Evolutionary conservation across 2,329 filamentous ascomycete species (phyloP), one percentile per base, ranked within the genome.

Genomic region (Fusarium stilboides): DNA sequence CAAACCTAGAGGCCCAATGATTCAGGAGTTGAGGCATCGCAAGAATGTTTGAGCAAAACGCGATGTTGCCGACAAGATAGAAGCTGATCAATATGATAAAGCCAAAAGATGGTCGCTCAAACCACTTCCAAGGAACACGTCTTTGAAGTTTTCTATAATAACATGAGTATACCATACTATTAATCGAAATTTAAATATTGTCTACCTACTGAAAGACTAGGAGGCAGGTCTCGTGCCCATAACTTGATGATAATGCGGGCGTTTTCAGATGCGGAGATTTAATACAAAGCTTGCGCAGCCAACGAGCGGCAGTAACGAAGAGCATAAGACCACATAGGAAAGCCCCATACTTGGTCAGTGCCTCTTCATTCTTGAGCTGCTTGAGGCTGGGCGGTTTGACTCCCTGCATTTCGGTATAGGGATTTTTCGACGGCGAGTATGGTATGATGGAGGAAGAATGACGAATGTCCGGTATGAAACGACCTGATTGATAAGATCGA

Each of bases 1-100:
- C 73, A 12, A 72, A 68, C 19, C 73, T 56, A 19, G 73, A 71
- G 0, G 71, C 70, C 49, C 49, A 59, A 0, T 54, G 56, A 17
- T 59, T 59, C 13, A 55, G 14, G 0, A 45, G 47, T 0, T 54
- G 22, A 1, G 55, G 31, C 24, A 51, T 51, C 6, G 50, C 56
- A 22, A 59, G 42, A 9, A 54, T 36, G 8, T 13, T 59, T 22
- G 50, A 55, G 42, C 28, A 59, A 14, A 59, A 47, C 28, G 22
- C 19, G 15, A 47, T 1, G 1, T 59, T 59, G 13, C 39, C 26
- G 1, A 34, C 2, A 20, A 59, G 19, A 24, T 59, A 59, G 33
- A 59, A 3, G 20, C 39, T 1, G 8, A 55, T 6, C 24, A 59
- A 17, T 8, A 26, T 7, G 4, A 3, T 8, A 5, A 58, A 33